Percentiles rank a stretch among this genome's conserved stretches.
Evolutionary conservation across 2,329 filamentous ascomycete genomes (phyloP).

Genomic region (Fusarium longipes): DNA sequence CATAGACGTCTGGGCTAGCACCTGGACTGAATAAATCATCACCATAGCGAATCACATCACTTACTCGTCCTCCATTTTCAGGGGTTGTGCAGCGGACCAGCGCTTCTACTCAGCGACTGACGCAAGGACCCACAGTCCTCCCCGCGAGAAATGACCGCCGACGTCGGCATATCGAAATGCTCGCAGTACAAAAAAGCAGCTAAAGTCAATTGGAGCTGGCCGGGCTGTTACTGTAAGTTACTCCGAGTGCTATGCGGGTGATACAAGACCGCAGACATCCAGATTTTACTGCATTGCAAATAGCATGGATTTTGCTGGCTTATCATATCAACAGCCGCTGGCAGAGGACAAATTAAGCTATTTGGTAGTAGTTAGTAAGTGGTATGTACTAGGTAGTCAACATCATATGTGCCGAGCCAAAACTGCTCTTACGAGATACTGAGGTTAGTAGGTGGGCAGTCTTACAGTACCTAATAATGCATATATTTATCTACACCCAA

Average conservation of each 20-base stretch:
- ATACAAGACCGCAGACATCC: conserved; percentile 18
- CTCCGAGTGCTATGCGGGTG: not conserved
- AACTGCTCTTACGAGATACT: not conserved
- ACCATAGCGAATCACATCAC: conserved; percentile 21
- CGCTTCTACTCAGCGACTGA: conserved; percentile 22
- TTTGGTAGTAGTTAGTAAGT: not conserved
- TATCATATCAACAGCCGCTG: conserved; percentile 14
- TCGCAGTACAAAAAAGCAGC: conserved; percentile 27
- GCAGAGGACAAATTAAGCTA: conserved; percentile 3
- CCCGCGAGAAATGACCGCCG: conserved; percentile 41
- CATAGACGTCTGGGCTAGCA: not conserved
- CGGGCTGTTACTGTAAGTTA: not conserved
- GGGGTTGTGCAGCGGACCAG: conserved; percentile 19
- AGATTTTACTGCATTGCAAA: not conserved
- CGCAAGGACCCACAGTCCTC: conserved; percentile 27
- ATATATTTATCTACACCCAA: conserved; percentile 4
- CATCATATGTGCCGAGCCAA: conserved; percentile 4
- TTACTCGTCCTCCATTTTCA: not conserved
- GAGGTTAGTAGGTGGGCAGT: not conserved
- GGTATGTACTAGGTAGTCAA: no score
- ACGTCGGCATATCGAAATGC: conserved; percentile 39
- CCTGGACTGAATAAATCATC: conserved; percentile 4
- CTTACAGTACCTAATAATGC: conserved; percentile 8
- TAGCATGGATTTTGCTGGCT: not conserved
- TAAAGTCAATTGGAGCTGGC: conserved; percentile 9